phyloP scores from a whole-genome alignment of 129 eudicot species.

The Pittosporum tobira region DNA sequence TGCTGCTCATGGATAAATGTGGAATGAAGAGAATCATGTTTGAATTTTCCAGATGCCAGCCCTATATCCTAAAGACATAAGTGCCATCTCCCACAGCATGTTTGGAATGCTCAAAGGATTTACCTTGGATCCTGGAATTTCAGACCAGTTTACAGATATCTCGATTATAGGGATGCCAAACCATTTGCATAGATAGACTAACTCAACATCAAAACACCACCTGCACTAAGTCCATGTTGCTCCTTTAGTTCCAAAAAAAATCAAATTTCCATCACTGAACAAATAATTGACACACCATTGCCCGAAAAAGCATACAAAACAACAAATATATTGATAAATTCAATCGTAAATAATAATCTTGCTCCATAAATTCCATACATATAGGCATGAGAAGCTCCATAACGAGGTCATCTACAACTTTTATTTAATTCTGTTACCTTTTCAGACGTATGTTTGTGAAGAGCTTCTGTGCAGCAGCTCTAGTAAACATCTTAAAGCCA shows the following conservation, averaged over 20 bases:
- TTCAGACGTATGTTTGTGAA: constrained; percentile 85
- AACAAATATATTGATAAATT: not conserved
- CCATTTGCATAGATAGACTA: constrained; percentile 70
- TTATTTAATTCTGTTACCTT: constrained; percentile 41
- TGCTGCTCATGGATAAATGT: not conserved
- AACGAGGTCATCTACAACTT: not conserved
- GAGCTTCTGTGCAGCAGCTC: constrained; percentile 96
- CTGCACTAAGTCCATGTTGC: constrained; percentile 32
- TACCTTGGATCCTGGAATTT: constrained; percentile 93
- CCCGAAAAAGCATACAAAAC: not conserved
- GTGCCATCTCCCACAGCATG: constrained; percentile 94
- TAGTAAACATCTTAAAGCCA: constrained; percentile 98
- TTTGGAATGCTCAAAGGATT: constrained; percentile 75
- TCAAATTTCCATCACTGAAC: not conserved
- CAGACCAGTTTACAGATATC: constrained; percentile 86
- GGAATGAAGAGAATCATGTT: constrained; percentile 18
- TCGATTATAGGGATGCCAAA: constrained; percentile 63
- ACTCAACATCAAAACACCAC: constrained; percentile 98
- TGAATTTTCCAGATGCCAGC: constrained; percentile 74
- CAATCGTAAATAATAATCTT: no score
- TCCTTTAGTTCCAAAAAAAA: not conserved
- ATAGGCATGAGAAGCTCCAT: no score
- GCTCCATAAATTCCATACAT: no score
- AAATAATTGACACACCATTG: not conserved
- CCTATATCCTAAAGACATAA: constrained; percentile 93